A percentile compares a stretch with the other conserved stretches of the same genome.
Evolutionary conservation across 2,329 filamentous ascomycete species (phyloP).

Genomic region (Alternaria sp.): DNA sequence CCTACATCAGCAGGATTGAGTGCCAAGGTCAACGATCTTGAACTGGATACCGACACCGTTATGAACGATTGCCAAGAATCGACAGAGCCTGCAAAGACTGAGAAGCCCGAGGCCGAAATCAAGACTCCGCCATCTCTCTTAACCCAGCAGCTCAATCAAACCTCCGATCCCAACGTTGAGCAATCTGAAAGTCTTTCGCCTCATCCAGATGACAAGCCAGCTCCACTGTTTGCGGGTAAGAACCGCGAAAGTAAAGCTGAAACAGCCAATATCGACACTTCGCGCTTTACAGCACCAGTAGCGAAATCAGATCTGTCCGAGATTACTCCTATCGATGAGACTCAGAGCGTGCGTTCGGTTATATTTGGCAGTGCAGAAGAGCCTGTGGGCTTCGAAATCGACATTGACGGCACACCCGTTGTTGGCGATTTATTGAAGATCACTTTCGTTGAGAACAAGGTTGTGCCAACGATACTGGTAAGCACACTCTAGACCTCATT

Average conservation of each 20-base stretch:
- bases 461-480: constrained; percentile 95
- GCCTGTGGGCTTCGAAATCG: constrained; percentile 62
- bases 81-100: constrained; percentile 29
- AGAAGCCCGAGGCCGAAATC: constrained; percentile 35
- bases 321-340: constrained; percentile 51
- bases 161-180: constrained; percentile 37
- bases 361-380: constrained; percentile 48
- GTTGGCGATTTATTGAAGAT: constrained; percentile 96
- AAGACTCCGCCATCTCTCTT: constrained; percentile 52
- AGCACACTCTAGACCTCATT: constrained; percentile 50
- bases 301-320: constrained; percentile 46
- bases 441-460: constrained; percentile 92
- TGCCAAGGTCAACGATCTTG: constrained; percentile 64
- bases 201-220: constrained; percentile 73
- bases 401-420: constrained; percentile 73
- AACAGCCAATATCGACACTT: constrained; percentile 39
- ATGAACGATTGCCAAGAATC: constrained; percentile 52
- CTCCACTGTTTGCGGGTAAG: constrained; percentile 67
- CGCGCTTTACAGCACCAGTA: constrained; percentile 40
- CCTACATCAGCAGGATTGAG: constrained; percentile 64
- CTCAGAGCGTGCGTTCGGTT: constrained; percentile 45
- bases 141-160: constrained; percentile 54
- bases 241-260: constrained; percentile 41
- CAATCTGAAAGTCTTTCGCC: constrained; percentile 55
- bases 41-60: constrained; percentile 66